These are phyloP conservation scores for Sporothrix sp. DNA, from an alignment of 2,329 filamentous ascomycete genomes.

Conservation along the genomic window DNA sequence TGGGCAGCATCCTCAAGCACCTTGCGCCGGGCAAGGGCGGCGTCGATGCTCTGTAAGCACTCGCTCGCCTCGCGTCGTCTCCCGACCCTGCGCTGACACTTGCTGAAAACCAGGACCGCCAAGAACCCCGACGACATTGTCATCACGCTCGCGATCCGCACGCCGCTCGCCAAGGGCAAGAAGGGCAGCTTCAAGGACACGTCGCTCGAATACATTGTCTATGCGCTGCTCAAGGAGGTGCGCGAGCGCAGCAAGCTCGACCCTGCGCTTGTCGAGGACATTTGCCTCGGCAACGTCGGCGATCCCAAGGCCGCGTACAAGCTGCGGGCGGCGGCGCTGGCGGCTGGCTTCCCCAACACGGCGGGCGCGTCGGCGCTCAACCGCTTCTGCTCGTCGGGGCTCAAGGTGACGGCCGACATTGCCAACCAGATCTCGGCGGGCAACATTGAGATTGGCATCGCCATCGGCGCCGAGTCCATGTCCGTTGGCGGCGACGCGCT, in stretches of 20 bases:
- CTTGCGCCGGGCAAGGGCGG: constrained; percentile 59
- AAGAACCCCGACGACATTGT: constrained; percentile 96
- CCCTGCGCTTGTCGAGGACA: constrained; percentile 74
- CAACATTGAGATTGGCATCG: constrained; percentile 78
- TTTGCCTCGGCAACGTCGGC: constrained; percentile 85
- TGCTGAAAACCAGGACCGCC: constrained; percentile 55
- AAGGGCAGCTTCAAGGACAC: constrained; percentile 97
- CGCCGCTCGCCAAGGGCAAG: constrained; percentile 74
- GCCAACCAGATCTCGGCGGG: constrained; percentile 75
- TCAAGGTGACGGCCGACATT: constrained; percentile 92
- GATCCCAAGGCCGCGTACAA: constrained; percentile 86
- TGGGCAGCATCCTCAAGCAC: constrained; percentile 81
- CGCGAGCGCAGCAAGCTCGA: constrained; percentile 65
- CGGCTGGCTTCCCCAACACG: constrained; percentile 90
- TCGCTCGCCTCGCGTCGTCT: background rate
- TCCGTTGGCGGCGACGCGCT: constrained; percentile 60
- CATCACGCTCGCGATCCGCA: constrained; percentile 85
- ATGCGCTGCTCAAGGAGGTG: constrained; percentile 71
- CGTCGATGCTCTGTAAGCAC: constrained; percentile 60
- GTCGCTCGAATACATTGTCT: constrained; percentile 74
- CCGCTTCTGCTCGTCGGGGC: constrained; percentile 93
- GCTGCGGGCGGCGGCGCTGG: constrained; percentile 75
- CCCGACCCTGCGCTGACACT: constrained; percentile 9
- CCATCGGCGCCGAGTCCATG: constrained; percentile 86
- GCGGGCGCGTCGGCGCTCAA: constrained; percentile 73